Base-by-base conservation (phyloP, 179 eudicot genomes). In the Actinidia arguta region DNA sequence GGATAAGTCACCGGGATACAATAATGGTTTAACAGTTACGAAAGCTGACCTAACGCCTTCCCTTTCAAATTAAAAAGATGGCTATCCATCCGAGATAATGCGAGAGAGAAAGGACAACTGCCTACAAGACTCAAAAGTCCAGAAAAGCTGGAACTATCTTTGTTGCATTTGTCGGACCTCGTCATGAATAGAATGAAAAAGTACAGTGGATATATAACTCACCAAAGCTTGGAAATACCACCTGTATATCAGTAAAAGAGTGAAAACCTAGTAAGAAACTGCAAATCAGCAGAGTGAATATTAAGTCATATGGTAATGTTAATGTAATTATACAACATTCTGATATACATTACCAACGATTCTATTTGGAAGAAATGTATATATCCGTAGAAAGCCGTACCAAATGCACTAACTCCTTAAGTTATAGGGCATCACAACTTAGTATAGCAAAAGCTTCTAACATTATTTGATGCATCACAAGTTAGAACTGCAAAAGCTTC, bases 181-280 rank as follows among this genome's bases (percentile, higher is more conserved):
- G 69, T 91, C 89, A 70, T 83, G 25, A 64, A 91, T 85, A 80
- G 90, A 85, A 24, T 68, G 58, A 71, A 90, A 91, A 72, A 92
- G 93, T 77, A 85, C 89, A 42, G 90, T 88, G 44, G 87, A 83
- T 39, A 92, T 91, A 74, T 92, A 90, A 78, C 94, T 91, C 96
- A 22, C 96, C 96, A 64, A 89, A 91, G 88, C 96, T 92, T 68
- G 96, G 94, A 85, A 92, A 92, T 75, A 92, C 87, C 46, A 91
- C 96, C 96, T 92, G 90, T 70, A 66, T 25, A 83, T 36, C 20
- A 66, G 46, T 27, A 24, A 14, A 50, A 25, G 20, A 48, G 17
- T 3, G 10, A 13, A 3, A 6, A 2, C 25, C 25, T 10, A 27
- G 62, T 52, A 42, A 52, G 62, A 52, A 22, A 75, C 50, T n/a